These are phyloP conservation scores for Naematelia aurantialba DNA, from an alignment of 768 basidiomycete species.

Conservation along the genomic window DNA sequence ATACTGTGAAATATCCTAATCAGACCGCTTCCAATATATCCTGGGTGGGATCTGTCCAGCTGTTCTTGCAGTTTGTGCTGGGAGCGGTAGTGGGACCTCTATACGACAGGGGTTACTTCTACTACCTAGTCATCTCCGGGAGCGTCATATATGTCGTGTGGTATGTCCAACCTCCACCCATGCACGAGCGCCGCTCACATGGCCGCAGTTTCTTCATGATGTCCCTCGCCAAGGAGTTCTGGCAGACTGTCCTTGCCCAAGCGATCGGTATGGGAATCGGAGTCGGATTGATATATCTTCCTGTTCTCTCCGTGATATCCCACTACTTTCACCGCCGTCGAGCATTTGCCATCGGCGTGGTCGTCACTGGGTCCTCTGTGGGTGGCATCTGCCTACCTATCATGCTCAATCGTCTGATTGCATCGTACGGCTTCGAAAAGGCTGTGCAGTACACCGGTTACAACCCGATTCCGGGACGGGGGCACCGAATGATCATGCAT, in stretches of 20 bases:
- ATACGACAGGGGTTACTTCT: slow-evolving; percentile 50
- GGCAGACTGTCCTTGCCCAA: slow-evolving; percentile 38
- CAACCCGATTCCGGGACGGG: no score
- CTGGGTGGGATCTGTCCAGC: slow-evolving; percentile 51
- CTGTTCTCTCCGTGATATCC: slow-evolving; percentile 54
- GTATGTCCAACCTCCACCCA: slow-evolving; percentile 13
- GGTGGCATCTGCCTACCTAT: slow-evolving; percentile 48
- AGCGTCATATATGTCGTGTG: slow-evolving; percentile 31
- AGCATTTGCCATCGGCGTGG: slow-evolving; percentile 54
- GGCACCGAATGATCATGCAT: no score
- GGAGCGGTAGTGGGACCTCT: slow-evolving; percentile 46
- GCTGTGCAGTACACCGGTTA: slow-evolving; percentile 28
- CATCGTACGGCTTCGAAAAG: slow-evolving; percentile 18
- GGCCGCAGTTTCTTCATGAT: slow-evolving; percentile 25
- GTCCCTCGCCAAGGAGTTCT: slow-evolving; percentile 31
- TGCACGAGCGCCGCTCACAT: no score
- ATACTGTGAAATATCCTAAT: slow-evolving; percentile 41
- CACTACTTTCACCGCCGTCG: slow-evolving; percentile 55
- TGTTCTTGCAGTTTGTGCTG: slow-evolving; percentile 46
- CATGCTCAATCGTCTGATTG: slow-evolving; percentile 47
- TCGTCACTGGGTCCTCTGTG: slow-evolving; percentile 50
- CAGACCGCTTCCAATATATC: slow-evolving; percentile 43
- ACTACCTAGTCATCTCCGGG: slow-evolving; percentile 19
- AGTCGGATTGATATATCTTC: slow-evolving; percentile 57
- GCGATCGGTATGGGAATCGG: slow-evolving; percentile 53